Evolutionary conservation across 2,329 filamentous ascomycete species (phyloP).

Genomic region (Penicillium sp.): DNA sequence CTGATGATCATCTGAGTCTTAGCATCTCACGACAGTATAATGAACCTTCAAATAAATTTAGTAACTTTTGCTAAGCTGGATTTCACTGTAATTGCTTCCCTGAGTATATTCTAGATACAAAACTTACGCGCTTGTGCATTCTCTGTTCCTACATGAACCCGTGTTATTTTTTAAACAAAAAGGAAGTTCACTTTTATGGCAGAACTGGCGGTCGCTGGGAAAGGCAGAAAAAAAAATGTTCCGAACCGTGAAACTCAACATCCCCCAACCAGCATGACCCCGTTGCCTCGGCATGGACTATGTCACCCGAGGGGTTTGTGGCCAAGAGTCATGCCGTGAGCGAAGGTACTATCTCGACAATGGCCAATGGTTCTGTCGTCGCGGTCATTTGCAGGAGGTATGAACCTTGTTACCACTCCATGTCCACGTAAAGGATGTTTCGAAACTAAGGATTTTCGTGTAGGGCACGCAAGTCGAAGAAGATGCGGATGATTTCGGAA

Average conservation of each 20-base stretch:
- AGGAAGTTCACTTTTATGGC: neutral
- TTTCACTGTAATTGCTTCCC: neutral
- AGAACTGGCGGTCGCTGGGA: slow-evolving; percentile 20
- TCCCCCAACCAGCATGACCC: slow-evolving; percentile 30
- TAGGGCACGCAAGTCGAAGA: slow-evolving; percentile 49
- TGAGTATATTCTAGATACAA: neutral
- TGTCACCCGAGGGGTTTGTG: slow-evolving; percentile 50
- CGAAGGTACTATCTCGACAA: slow-evolving; percentile 71
- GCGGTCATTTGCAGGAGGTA: slow-evolving; percentile 78
- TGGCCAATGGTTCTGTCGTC: slow-evolving; percentile 75
- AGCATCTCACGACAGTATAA: slow-evolving; percentile 41
- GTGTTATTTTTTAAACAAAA: neutral
- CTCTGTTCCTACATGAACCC: neutral
- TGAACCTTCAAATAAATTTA: slow-evolving; percentile 35
- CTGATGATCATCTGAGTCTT: slow-evolving; percentile 35
- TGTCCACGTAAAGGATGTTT: neutral
- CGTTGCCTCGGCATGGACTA: slow-evolving; percentile 41
- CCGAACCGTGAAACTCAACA: slow-evolving; percentile 7
- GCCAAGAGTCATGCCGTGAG: slow-evolving; percentile 67
- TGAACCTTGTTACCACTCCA: neutral
- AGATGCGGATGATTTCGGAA: slow-evolving; percentile 70
- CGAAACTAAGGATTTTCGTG: neutral
- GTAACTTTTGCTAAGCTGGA: neutral
- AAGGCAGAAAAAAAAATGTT: slow-evolving; percentile 25
- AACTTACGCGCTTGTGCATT: neutral